These are phyloP conservation scores for Talaromyces pinophilus DNA, from an alignment of 2,329 filamentous ascomycete genomes.

Conservation along the genomic window DNA sequence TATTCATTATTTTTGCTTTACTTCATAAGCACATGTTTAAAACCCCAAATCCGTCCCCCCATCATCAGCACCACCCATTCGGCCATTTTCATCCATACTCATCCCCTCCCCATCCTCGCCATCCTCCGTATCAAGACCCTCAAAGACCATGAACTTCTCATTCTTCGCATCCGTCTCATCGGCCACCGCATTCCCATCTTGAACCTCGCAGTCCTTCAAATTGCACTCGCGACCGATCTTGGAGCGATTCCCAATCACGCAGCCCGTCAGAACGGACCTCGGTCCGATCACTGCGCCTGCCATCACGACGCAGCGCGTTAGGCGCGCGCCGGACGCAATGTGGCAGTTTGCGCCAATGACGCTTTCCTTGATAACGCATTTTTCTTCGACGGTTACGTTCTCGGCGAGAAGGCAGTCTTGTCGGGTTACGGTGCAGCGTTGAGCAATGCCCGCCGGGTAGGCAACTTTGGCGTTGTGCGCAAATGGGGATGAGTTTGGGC, in stretches of 20 bases:
- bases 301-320: conserved; percentile 89
- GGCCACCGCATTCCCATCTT: conserved; percentile 78
- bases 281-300: conserved; percentile 84
- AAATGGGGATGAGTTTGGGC: conserved; percentile 65
- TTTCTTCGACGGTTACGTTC: conserved; percentile 86
- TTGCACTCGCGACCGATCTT: conserved; percentile 78
- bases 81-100: conserved; percentile 23
- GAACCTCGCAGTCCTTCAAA: conserved; percentile 88
- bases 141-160: conserved; percentile 62
- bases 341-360: conserved; percentile 86
- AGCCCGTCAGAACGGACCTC: conserved; percentile 80
- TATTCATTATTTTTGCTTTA: background rate
- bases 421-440: conserved; percentile 77
- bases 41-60: conserved; percentile 29
- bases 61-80: conserved; percentile 25
- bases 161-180: conserved; percentile 69
- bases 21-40: conserved; percentile 4
- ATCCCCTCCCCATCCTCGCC: conserved; percentile 24
- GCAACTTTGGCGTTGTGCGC: conserved; percentile 78
- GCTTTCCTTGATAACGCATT: conserved; percentile 86
- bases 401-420: conserved; percentile 81
- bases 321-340: conserved; percentile 79
- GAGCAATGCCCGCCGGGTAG: conserved; percentile 77
- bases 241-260: conserved; percentile 78
- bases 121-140: conserved; percentile 46